Conservation (phyloP, 805 yeast genomes). For the Ogataea trehaloabstinens region DNA sequence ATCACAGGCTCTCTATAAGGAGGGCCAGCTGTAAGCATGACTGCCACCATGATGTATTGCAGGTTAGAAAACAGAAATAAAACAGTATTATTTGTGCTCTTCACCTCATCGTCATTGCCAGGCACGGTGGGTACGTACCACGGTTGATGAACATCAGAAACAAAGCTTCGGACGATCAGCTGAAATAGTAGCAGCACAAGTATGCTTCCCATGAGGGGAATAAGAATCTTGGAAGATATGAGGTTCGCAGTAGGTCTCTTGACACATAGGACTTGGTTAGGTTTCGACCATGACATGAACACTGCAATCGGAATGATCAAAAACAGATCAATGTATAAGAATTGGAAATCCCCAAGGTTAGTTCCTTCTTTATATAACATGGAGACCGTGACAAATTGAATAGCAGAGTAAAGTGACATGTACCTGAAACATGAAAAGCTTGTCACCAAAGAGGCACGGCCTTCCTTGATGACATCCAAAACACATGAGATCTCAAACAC, state of each 20-base stretch:
- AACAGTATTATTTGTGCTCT: slow-evolving; percentile 86
- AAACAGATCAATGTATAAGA: slow-evolving; percentile 86
- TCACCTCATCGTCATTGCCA: slow-evolving; percentile 78
- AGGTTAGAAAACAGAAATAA: slow-evolving; percentile 78
- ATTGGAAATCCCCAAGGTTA: slow-evolving; percentile 95
- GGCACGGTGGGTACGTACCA: slow-evolving; percentile 86
- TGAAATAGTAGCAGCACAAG: slow-evolving; percentile 64
- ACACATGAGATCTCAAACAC: slow-evolving; percentile 91
- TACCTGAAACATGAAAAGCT: slow-evolving; percentile 96
- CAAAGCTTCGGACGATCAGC: slow-evolving; percentile 59
- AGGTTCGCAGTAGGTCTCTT: slow-evolving; percentile 94
- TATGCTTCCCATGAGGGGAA: slow-evolving; percentile 81
- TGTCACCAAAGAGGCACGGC: slow-evolving; percentile 91
- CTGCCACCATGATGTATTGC: slow-evolving; percentile 84
- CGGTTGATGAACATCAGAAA: slow-evolving; percentile 41
- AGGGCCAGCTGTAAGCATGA: slow-evolving; percentile 85
- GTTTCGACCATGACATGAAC: slow-evolving; percentile 96
- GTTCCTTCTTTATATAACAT: slow-evolving; percentile 85
- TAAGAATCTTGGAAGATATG: slow-evolving; percentile 81
- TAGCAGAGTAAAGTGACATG: slow-evolving; percentile 96
- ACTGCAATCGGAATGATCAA: slow-evolving; percentile 92
- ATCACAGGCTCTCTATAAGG: slow-evolving; percentile 83
- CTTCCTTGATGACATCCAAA: slow-evolving; percentile 86
- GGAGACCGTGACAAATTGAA: slow-evolving; percentile 87
- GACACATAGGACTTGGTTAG: slow-evolving; percentile 54